These are phyloP conservation scores for Teratosphaeria zuluensis DNA, from an alignment of 2,329 filamentous ascomycete genomes.

Conservation along the genomic window DNA sequence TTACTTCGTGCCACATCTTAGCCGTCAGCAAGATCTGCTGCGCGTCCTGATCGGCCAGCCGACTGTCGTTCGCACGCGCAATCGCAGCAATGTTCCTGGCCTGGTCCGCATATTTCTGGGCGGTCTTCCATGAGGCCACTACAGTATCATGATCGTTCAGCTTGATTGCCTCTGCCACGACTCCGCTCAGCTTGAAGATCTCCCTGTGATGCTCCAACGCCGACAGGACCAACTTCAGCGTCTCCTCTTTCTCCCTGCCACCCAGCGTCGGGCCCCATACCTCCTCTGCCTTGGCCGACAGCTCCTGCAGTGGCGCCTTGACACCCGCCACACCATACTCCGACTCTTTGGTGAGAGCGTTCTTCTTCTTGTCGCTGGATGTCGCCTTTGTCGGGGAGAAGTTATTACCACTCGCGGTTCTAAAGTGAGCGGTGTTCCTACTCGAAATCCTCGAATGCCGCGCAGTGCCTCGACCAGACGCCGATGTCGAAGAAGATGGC, in stretches of 20 bases:
- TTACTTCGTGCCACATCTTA: constrained; percentile 90
- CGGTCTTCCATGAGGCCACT: constrained; percentile 75
- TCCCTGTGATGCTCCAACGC: constrained; percentile 71
- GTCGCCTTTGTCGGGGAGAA: constrained; percentile 22
- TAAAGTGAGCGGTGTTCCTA: constrained; percentile 42
- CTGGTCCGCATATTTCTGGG: constrained; percentile 72
- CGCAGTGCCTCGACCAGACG: constrained; percentile 2
- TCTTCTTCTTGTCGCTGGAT: constrained; percentile 60
- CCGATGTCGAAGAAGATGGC: neutral
- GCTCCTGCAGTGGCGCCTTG: constrained; percentile 76
- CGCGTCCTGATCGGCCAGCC: constrained; percentile 66
- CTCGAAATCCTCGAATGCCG: constrained; percentile 59
- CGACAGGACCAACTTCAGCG: constrained; percentile 65
- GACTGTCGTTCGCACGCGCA: constrained; percentile 38
- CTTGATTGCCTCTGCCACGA: constrained; percentile 75
- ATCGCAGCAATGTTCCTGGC: constrained; percentile 58
- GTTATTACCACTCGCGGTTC: constrained; percentile 25
- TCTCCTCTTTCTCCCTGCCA: constrained; percentile 82
- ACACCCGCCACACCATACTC: constrained; percentile 85
- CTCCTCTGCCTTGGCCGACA: constrained; percentile 88
- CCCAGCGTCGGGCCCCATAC: constrained; percentile 93
- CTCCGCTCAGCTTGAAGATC: constrained; percentile 69
- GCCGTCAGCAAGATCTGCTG: constrained; percentile 82
- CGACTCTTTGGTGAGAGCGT: constrained; percentile 83
- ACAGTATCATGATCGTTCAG: constrained; percentile 82